Conservation (phyloP, 805 yeast genomes). For the Millerozyma acaciae region DNA sequence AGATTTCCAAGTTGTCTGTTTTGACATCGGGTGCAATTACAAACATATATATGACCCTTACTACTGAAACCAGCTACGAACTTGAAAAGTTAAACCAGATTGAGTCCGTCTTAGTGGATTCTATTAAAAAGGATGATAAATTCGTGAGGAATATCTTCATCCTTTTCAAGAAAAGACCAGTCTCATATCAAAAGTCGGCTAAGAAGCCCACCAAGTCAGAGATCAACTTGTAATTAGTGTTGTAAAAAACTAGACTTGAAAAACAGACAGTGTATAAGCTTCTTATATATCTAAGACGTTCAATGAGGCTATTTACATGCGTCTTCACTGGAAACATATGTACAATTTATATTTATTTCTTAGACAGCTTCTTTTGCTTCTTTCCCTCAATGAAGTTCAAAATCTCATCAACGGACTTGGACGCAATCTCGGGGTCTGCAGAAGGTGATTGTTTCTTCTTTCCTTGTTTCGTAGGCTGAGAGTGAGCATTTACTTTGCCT, state of each 20-base stretch:
- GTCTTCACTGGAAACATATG: too few species aligned
- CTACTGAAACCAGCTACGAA: slow-evolving; percentile 25
- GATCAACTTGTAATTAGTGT: too few species aligned
- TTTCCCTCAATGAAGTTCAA: slow-evolving; percentile 67
- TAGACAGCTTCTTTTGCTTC: slow-evolving; percentile 14
- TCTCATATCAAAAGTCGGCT: neutral
- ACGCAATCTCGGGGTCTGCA: slow-evolving; percentile 52
- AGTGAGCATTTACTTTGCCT: slow-evolving; percentile 16
- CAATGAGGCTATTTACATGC: slow-evolving; percentile 11
- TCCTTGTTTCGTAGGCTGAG: slow-evolving; percentile 11
- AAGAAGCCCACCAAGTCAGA: slow-evolving; percentile 19
- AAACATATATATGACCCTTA: slow-evolving; percentile 29
- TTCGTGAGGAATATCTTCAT: slow-evolving; percentile 42
- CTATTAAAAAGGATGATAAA: slow-evolving; percentile 36
- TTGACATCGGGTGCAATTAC: slow-evolving; percentile 59
- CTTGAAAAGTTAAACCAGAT: slow-evolving; percentile 27
- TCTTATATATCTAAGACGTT: too few species aligned
- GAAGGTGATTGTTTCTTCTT: slow-evolving; percentile 18
- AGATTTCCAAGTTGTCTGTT: slow-evolving; percentile 41
- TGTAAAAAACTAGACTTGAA: too few species aligned
- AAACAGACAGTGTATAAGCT: too few species aligned
- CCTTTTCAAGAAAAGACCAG: slow-evolving; percentile 30
- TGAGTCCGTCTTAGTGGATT: slow-evolving; percentile 29
- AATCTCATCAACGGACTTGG: slow-evolving; percentile 68
- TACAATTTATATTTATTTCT: too few species aligned